These are phyloP conservation scores for Trichocladium uniseriatum DNA, from an alignment of 495 filamentous ascomycete genomes.

Conservation along the genomic window DNA sequence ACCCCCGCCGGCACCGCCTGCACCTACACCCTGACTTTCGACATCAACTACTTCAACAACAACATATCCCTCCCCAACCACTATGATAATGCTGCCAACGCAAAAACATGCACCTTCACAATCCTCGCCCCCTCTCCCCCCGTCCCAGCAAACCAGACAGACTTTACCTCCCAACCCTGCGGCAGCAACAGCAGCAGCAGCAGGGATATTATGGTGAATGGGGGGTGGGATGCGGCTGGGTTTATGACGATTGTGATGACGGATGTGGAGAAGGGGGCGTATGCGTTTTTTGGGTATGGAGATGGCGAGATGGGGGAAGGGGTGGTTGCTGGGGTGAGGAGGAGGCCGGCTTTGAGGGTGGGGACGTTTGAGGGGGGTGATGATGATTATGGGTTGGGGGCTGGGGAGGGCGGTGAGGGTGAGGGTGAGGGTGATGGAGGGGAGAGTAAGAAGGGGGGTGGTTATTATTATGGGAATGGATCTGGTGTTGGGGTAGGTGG, in stretches of 20 bases:
- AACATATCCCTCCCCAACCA: background rate
- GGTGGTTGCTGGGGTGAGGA: background rate
- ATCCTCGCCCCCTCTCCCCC: constrained; percentile 4
- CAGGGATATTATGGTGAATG: constrained; percentile 14
- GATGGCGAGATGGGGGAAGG: constrained; percentile 14
- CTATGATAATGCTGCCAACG: background rate
- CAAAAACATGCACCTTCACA: constrained; percentile 9
- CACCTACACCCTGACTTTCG: constrained; percentile 4
- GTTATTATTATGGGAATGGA: no score
- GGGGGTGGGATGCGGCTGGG: constrained; percentile 14
- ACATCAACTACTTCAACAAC: background rate
- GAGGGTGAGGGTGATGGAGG: background rate
- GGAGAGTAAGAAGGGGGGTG: no score
- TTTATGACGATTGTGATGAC: constrained; percentile 22
- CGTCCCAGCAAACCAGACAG: constrained; percentile 8
- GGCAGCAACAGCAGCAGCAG: background rate
- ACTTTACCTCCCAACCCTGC: constrained; percentile 10
- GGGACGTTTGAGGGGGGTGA: background rate
- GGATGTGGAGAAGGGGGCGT: background rate
- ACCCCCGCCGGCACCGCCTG: constrained; percentile 14
- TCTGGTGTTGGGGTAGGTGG: background rate
- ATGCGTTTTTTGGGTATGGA: constrained; percentile 21
- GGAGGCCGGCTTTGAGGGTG: constrained; percentile 2
- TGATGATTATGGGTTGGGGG: background rate
- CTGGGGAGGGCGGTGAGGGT: background rate